A percentile compares a stretch with the other conserved stretches of the same genome.
Conservation (phyloP, 1,284 basidiomycete genomes). For the Ustilago esculenta region DNA sequence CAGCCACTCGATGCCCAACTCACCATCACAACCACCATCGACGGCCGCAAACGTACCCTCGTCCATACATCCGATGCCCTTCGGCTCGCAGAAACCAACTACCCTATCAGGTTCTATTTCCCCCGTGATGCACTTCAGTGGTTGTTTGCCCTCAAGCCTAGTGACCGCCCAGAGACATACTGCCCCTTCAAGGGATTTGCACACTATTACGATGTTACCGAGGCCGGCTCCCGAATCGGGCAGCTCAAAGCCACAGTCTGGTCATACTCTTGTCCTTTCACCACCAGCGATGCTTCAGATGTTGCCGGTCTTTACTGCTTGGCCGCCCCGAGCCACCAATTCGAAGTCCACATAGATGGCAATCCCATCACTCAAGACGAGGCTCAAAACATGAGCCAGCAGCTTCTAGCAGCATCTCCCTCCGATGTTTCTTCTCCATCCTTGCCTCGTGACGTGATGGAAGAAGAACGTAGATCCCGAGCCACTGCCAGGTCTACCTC, state of each 20-base stretch:
- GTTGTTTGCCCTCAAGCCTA: constrained; percentile 26
- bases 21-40: constrained; percentile 25
- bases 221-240: constrained; percentile 16
- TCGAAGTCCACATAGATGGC: constrained; percentile 28
- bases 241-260: constrained; percentile 36
- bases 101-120: constrained; percentile 42
- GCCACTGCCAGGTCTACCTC: background rate
- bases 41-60: constrained; percentile 26
- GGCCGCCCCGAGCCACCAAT: constrained; percentile 20
- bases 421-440: constrained; percentile 22
- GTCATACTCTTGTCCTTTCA: constrained; percentile 35
- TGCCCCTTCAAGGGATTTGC: constrained; percentile 50
- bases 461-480: constrained; percentile 19
- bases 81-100: constrained; percentile 39
- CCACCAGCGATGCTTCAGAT: constrained; percentile 25
- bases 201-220: constrained; percentile 25
- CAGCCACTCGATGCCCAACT: constrained; percentile 23
- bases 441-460: constrained; percentile 20
- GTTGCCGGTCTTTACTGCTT: constrained; percentile 35
- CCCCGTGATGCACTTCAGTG: constrained; percentile 31
- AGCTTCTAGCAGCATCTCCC: constrained; percentile 16
- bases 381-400: constrained; percentile 12
- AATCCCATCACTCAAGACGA: constrained; percentile 8
- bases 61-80: constrained; percentile 29
- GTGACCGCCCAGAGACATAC: constrained; percentile 31